These are phyloP conservation scores for Aspergillus affinis DNA, from an alignment of 495 filamentous ascomycete species.

Conservation along the genomic window DNA sequence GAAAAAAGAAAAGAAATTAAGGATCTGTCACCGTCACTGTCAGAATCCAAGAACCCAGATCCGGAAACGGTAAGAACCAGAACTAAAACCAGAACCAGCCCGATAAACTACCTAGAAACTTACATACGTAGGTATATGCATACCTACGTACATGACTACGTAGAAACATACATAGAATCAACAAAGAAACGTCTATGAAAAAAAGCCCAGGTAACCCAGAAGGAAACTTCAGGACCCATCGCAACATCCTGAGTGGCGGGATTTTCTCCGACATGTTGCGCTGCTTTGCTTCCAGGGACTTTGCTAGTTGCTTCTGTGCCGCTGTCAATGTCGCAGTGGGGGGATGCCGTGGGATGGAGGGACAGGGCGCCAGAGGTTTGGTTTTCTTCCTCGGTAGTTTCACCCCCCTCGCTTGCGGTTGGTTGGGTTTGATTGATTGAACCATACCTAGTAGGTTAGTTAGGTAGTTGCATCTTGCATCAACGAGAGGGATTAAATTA, in stretches of 20 bases:
- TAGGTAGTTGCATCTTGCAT: not conserved
- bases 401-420: not conserved
- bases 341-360: too few relatives aligned
- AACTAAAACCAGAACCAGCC: too few relatives aligned
- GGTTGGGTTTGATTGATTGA: not conserved
- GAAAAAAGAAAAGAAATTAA: conserved; percentile 5
- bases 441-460: too few relatives aligned
- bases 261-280: conserved; percentile 20
- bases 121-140: too few relatives aligned
- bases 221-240: not conserved
- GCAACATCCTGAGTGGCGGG: conserved; percentile 5
- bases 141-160: too few relatives aligned
- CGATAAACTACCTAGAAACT: too few relatives aligned
- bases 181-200: too few relatives aligned
- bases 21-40: not conserved
- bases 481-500: not conserved
- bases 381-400: not conserved
- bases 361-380: too few relatives aligned
- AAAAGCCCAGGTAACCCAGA: too few relatives aligned
- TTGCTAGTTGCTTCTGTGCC: not conserved
- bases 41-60: not conserved
- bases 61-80: too few relatives aligned
- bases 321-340: conserved; percentile 12
- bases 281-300: conserved; percentile 8
- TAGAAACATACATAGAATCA: too few relatives aligned